A percentile compares a stretch with the other conserved stretches of the same genome.
phyloP scores from a whole-genome alignment of 495 filamentous ascomycete genomes.

The Penicillium canariense region DNA sequence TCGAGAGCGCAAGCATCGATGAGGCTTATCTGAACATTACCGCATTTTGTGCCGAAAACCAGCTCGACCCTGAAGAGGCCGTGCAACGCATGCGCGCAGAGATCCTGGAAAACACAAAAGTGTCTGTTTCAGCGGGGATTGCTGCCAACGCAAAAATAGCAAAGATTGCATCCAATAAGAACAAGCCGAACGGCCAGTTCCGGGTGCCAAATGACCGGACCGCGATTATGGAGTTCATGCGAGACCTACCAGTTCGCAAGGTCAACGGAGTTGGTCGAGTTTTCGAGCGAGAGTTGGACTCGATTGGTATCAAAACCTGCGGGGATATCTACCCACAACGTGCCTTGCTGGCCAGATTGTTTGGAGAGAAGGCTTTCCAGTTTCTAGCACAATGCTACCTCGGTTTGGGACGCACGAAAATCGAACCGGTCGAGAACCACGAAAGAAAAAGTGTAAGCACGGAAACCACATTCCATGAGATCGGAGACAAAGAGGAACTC shows the following conservation, averaged over 20 bases:
- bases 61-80: slow-evolving; percentile 65
- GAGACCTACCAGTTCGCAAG: slow-evolving; percentile 75
- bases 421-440: slow-evolving; percentile 85
- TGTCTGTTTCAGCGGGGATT: slow-evolving; percentile 93
- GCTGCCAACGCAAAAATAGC: slow-evolving; percentile 89
- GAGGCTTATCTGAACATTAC: slow-evolving; percentile 98
- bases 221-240: slow-evolving; percentile 83
- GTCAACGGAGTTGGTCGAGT: slow-evolving; percentile 93
- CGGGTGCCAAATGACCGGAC: slow-evolving; percentile 64
- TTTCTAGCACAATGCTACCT: slow-evolving; percentile 84
- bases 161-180: slow-evolving; percentile 91
- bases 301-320: slow-evolving; percentile 84
- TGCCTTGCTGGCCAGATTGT: slow-evolving; percentile 68
- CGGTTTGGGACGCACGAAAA: slow-evolving; percentile 81
- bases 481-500: slow-evolving; percentile 64
- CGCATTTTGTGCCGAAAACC: slow-evolving; percentile 69
- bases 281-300: slow-evolving; percentile 86
- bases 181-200: slow-evolving; percentile 96
- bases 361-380: slow-evolving; percentile 86
- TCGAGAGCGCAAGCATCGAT: slow-evolving; percentile 90
- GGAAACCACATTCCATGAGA: slow-evolving; percentile 86
- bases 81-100: slow-evolving; percentile 74
- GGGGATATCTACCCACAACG: slow-evolving; percentile 82
- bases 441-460: slow-evolving; percentile 94
- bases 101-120: slow-evolving; percentile 71